Evolutionary conservation across 352 stramenopile genomes (phyloP), one percentile per base, ranked within the genome.

Genomic region (Aphanomyces cochlioides): DNA sequence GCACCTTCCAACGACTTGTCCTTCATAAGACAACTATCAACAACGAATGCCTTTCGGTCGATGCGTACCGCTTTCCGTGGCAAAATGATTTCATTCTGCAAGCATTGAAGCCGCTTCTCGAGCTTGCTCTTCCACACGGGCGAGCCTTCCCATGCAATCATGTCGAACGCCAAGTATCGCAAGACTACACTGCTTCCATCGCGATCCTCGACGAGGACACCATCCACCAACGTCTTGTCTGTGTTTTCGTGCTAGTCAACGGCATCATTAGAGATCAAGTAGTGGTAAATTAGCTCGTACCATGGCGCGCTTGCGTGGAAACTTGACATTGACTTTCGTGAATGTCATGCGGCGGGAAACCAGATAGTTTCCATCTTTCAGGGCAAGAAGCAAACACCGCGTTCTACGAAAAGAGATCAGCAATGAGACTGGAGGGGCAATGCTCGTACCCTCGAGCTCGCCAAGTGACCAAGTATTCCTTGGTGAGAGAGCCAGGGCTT

Each of bases 11-110:
- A 91, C 34, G 78, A 81, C 43, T 83, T 79, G 63, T 95, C 85
- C 85, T 95, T 43, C 38, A 64, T 15, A 36, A 28, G 28, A 28
- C 19, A 56, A 15, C 17, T 54, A 50, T 7, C 13, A 69, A 47
- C 13, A 54, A 39, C 40, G 1, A 60, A 65, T 7, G 7, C 1
- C 13, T 3, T 7, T 21, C 13, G 37, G 37, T 47, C 40, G 12
- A 57, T 2, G 77, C 81, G 66, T 81, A 92, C 87, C 67, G 90
- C 90, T 67, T 94, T 95, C 38, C 85, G 83, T 40, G 88, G 85
- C 56, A 92, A 74, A 60, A 95, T 94, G 50, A 95, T 88, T 73
- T 95, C 88, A 72, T 95, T 95, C 72, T 95, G 88, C 66, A 95
- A 79, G 67, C 86, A 93, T 60, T 93, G 86, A 66, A 95, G 69